phyloP scores from a whole-genome alignment of 2,329 filamentous ascomycete genomes.

The Botryosphaeria agaves region DNA sequence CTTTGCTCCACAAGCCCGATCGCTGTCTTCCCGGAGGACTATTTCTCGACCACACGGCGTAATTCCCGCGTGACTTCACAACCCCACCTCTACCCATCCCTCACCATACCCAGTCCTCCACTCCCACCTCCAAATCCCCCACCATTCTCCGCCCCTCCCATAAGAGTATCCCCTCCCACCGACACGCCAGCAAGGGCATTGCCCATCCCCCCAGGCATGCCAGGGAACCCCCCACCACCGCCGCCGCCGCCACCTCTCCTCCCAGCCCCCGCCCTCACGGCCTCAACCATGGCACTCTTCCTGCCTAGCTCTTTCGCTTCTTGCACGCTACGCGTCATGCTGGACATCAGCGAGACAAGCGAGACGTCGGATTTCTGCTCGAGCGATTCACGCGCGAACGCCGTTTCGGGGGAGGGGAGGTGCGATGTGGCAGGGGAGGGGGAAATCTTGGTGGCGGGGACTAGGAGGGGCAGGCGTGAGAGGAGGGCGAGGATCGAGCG shows the following conservation, averaged over 20 bases:
- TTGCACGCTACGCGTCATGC: constrained; percentile 54
- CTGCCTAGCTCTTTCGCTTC: constrained; percentile 57
- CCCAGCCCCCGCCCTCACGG: constrained; percentile 15
- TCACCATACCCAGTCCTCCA: neutral
- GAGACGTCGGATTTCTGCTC: constrained; percentile 73
- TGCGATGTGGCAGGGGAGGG: constrained; percentile 56
- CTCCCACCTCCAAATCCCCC: constrained; percentile 1
- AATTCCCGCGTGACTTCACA: too few relatives aligned
- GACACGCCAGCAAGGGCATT: constrained; percentile 1
- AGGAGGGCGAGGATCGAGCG: constrained; percentile 79
- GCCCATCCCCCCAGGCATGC: neutral
- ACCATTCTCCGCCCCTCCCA: constrained; percentile 1
- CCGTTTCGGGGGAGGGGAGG: constrained; percentile 44
- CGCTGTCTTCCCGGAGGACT: too few relatives aligned
- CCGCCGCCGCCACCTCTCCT: neutral
- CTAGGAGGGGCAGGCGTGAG: constrained; percentile 64
- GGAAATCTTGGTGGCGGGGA: constrained; percentile 39
- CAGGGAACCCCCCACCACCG: neutral
- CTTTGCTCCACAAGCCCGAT: too few relatives aligned
- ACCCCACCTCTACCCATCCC: neutral
- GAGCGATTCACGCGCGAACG: constrained; percentile 53
- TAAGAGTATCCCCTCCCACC: neutral
- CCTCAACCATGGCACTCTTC: constrained; percentile 40
- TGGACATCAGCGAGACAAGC: constrained; percentile 58
- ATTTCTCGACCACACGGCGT: too few relatives aligned